Evolutionary conservation across 2,329 filamentous ascomycete genomes (phyloP).

Genomic region (Fusarium sp.): DNA sequence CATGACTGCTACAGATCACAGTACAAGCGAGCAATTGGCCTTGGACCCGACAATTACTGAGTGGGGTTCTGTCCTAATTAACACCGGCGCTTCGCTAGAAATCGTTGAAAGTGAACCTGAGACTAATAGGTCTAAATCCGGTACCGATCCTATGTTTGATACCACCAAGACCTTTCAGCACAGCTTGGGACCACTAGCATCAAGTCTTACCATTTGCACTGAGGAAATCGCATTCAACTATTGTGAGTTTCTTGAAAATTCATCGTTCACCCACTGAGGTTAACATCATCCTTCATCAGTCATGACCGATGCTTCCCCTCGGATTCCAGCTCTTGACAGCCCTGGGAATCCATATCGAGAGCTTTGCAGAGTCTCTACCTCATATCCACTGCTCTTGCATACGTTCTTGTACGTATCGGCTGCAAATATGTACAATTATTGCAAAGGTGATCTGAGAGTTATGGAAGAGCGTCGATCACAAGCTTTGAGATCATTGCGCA

Average conservation of each 20-base stretch:
- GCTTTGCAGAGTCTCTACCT: neutral
- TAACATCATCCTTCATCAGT: neutral
- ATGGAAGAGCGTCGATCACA: neutral
- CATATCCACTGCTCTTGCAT: neutral
- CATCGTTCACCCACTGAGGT: fast-evolving
- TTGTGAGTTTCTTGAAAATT: neutral
- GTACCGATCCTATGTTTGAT: neutral
- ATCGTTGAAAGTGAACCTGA: neutral
- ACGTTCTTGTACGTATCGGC: neutral
- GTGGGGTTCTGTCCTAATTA: neutral
- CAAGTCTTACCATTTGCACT: neutral
- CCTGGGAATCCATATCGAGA: neutral
- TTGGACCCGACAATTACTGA: neutral
- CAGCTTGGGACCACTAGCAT: neutral
- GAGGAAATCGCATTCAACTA: neutral
- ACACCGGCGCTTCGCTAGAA: no score
- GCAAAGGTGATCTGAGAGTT: neutral
- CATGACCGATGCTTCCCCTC: neutral
- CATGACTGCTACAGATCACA: neutral
- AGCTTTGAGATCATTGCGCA: neutral
- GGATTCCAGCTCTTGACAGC: neutral
- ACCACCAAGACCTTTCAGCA: neutral
- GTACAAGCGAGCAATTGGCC: neutral
- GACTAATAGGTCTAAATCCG: neutral
- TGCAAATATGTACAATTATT: neutral